Evolutionary conservation across 768 basidiomycete genomes (phyloP).

Genomic region (Russula virescens): DNA sequence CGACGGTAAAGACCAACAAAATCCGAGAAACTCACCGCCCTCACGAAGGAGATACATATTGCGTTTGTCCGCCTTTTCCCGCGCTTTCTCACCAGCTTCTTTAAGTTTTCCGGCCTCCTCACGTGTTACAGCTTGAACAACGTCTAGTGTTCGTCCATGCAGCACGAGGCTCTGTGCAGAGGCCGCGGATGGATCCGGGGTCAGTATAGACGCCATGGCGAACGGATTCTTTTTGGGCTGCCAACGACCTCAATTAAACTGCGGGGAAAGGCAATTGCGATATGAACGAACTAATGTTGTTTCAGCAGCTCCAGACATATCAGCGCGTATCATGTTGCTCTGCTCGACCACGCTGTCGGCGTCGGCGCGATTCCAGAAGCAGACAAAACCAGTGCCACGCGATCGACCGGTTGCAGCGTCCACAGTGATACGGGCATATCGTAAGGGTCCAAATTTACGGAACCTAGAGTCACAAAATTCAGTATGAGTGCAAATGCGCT

Average conservation of each 20-base stretch:
- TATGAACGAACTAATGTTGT: conserved; percentile 24
- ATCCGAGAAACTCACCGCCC: conserved; percentile 59
- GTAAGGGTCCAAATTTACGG: conserved; percentile 84
- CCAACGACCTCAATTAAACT: not conserved
- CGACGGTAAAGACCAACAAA: not conserved
- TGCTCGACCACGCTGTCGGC: conserved; percentile 82
- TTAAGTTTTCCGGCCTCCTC: conserved; percentile 84
- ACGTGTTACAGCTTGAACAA: conserved; percentile 83
- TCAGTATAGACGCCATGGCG: conserved; percentile 80
- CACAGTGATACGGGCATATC: conserved; percentile 88
- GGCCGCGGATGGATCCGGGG: conserved; percentile 86
- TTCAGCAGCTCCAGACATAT: conserved; percentile 47
- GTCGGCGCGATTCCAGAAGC: conserved; percentile 92
- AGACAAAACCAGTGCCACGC: conserved; percentile 92
- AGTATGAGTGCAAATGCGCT: not conserved
- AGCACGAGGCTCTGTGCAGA: conserved; percentile 79
- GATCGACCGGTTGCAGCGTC: conserved; percentile 81
- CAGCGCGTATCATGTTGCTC: conserved; percentile 62
- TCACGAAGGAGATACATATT: conserved; percentile 95
- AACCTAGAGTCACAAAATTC: conserved; percentile 49
- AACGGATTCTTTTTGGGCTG: conserved; percentile 81
- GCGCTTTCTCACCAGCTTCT: conserved; percentile 77
- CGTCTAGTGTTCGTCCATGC: conserved; percentile 89
- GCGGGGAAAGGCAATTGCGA: not conserved
- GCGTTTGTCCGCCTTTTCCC: conserved; percentile 89